Percentiles rank a stretch among this genome's conserved stretches.
Conservation (phyloP, 2,329 filamentous ascomycete species). For the Aspergillus glaucus region DNA sequence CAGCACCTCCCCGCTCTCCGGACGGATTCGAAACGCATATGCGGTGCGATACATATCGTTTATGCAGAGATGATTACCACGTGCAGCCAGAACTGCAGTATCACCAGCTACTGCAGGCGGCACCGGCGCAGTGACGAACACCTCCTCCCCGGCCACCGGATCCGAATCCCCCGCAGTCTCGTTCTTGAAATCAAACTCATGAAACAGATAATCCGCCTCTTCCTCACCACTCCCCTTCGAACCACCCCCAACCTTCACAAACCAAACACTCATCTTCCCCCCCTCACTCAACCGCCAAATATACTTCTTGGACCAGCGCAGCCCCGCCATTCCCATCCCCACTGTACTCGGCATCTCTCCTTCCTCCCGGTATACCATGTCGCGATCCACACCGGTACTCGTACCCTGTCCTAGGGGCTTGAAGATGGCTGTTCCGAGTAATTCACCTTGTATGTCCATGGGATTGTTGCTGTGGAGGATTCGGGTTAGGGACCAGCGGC, state of each 20-base stretch:
- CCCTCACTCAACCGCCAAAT: conserved; percentile 34
- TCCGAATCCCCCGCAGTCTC: conserved; percentile 2
- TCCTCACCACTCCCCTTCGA: conserved; percentile 6
- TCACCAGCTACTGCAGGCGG: conserved; percentile 14
- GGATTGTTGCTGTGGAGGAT: conserved; percentile 36
- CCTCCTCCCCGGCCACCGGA: conserved; percentile 1
- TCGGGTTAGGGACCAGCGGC: conserved; percentile 32
- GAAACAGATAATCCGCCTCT: conserved; percentile 40
- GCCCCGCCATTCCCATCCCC: conserved; percentile 17
- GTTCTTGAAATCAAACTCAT: conserved; percentile 33
- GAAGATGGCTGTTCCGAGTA: conserved; percentile 37
- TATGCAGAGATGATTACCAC: conserved; percentile 40
- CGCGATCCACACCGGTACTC: not conserved
- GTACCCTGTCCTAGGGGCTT: conserved; percentile 11
- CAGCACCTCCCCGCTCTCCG: conserved; percentile 26
- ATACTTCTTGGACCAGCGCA: conserved; percentile 38
- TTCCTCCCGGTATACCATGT: conserved; percentile 39
- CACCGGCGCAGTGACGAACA: conserved; percentile 18
- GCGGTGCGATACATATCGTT: conserved; percentile 43
- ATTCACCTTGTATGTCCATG: conserved; percentile 35
- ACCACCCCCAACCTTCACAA: conserved; percentile 31
- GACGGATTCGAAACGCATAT: conserved; percentile 35
- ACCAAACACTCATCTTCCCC: conserved; percentile 38
- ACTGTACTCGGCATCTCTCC: conserved; percentile 32
- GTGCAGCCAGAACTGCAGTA: conserved; percentile 29